Evolutionary conservation across 345 rosid species (phyloP).

Genomic region (Citrus hindsii): DNA sequence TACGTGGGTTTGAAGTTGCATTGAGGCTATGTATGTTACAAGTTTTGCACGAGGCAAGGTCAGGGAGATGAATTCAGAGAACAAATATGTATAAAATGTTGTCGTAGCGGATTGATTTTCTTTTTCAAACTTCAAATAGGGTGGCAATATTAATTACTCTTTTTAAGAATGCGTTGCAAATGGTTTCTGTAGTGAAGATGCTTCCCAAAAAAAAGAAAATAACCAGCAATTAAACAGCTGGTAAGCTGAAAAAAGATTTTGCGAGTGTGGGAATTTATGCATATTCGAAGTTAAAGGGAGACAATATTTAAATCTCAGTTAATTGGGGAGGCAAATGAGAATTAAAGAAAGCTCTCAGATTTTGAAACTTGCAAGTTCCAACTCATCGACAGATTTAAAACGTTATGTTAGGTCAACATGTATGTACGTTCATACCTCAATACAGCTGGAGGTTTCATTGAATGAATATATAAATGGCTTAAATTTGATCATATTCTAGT

Average conservation of each 20-base stretch:
- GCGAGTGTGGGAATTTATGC: not conserved
- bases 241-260: not conserved
- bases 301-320: too few species aligned
- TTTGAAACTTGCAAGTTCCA: slow-evolving; percentile 27
- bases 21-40: not conserved
- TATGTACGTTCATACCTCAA: slow-evolving; percentile 26
- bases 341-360: not conserved
- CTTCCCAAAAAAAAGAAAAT: too few species aligned
- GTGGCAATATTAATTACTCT: not conserved
- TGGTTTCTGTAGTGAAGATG: not conserved
- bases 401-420: slow-evolving; percentile 26
- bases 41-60: not conserved
- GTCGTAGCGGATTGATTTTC: slow-evolving; percentile 1
- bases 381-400: slow-evolving; percentile 37
- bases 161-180: not conserved
- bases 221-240: not conserved
- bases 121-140: not conserved
- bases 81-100: not conserved
- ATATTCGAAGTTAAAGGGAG: not conserved
- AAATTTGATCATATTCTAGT: slow-evolving; percentile 11
- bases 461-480: slow-evolving; percentile 20
- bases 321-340: not conserved
- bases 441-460: slow-evolving; percentile 52
- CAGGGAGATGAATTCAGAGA: not conserved
- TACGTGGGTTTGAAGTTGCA: not conserved